A percentile compares a stretch with the other conserved stretches of the same genome.
Conservation (phyloP, 805 yeast genomes). For the Starmerella khaoyaiensis region DNA sequence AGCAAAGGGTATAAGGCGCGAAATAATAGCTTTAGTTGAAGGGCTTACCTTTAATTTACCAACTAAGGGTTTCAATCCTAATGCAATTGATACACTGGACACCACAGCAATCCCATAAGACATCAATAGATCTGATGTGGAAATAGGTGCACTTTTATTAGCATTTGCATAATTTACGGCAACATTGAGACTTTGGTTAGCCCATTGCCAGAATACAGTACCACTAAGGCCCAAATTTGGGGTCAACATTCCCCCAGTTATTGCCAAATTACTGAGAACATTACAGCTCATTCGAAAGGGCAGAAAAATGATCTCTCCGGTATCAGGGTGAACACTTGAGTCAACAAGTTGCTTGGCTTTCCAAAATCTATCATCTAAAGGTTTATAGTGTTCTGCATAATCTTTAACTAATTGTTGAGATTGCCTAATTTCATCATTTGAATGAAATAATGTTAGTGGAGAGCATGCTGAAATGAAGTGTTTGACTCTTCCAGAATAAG, state of each 20-base stretch:
- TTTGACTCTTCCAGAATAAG: constrained; percentile 88
- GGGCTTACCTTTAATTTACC: constrained; percentile 73
- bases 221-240: constrained; percentile 86
- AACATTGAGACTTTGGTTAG: constrained; percentile 91
- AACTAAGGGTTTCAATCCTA: constrained; percentile 84
- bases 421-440: constrained; percentile 44
- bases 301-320: constrained; percentile 78
- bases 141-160: constrained; percentile 83
- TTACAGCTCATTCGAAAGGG: constrained; percentile 97
- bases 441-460: constrained; percentile 72
- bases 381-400: constrained; percentile 55
- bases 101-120: constrained; percentile 81
- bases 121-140: constrained; percentile 60
- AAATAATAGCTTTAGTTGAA: constrained; percentile 52
- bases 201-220: constrained; percentile 93
- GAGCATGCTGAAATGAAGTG: constrained; percentile 90
- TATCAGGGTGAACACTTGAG: constrained; percentile 92
- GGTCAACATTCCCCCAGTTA: constrained; percentile 94
- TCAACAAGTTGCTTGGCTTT: constrained; percentile 73
- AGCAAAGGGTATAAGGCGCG: constrained; percentile 92
- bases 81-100: constrained; percentile 90
- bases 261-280: constrained; percentile 84
- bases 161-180: constrained; percentile 95
- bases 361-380: constrained; percentile 78
- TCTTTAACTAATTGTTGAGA: constrained; percentile 58